These are phyloP conservation scores for Pugionium cornutum DNA, from an alignment of 345 rosid genomes.

Conservation along the genomic window DNA sequence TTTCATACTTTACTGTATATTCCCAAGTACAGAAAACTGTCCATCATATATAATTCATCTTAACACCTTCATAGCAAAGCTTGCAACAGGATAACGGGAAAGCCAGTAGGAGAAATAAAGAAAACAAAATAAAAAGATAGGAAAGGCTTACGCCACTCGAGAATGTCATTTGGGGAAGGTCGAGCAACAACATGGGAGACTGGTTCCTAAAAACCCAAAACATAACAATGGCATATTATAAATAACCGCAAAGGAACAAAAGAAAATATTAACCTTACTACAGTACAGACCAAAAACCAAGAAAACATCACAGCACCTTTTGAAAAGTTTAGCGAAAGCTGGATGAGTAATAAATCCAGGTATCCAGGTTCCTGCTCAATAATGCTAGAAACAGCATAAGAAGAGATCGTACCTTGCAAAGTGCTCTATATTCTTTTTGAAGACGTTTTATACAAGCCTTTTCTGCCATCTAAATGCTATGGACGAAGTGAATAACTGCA, in stretches of 20 bases:
- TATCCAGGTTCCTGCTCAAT: background rate
- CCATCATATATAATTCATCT: slow-evolving; percentile 23
- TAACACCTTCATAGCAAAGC: slow-evolving; percentile 8
- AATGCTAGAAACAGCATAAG: background rate
- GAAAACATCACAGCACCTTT: slow-evolving; percentile 1
- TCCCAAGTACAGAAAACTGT: slow-evolving; percentile 5
- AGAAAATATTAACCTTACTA: slow-evolving; percentile 16
- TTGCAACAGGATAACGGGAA: background rate
- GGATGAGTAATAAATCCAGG: background rate
- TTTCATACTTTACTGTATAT: slow-evolving; percentile 14
- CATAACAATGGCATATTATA: slow-evolving; percentile 6
- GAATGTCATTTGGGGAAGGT: slow-evolving; percentile 89
- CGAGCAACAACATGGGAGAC: slow-evolving; percentile 90
- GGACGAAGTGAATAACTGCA: slow-evolving; percentile 11
- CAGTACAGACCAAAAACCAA: background rate
- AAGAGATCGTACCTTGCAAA: slow-evolving; percentile 65
- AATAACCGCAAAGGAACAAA: slow-evolving; percentile 18
- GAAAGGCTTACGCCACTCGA: slow-evolving; percentile 91
- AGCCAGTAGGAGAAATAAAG: slow-evolving; percentile 11
- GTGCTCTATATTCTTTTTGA: slow-evolving; percentile 95
- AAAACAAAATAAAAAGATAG: background rate
- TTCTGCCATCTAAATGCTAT: slow-evolving; percentile 64
- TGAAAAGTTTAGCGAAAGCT: background rate
- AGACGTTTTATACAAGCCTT: slow-evolving; percentile 90
- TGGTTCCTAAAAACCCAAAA: slow-evolving; percentile 72